Conservation (phyloP, 2,329 filamentous ascomycete species). For the Pseudonectria buxi region DNA sequence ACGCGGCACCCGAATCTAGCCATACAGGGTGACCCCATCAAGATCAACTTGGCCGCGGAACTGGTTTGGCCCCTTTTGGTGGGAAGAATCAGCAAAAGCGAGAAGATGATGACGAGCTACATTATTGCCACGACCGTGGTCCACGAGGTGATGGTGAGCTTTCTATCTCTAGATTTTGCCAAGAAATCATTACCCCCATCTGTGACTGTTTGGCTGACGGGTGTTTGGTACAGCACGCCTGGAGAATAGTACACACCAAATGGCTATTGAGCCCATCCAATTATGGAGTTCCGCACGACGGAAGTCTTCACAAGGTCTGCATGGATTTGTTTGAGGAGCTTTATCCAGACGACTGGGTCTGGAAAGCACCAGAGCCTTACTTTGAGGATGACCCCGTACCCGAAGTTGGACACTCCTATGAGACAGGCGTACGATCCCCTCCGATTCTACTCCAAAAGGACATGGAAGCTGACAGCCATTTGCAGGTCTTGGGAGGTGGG, state of each 20-base stretch:
- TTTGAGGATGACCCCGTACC: constrained; percentile 16
- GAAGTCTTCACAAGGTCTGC: constrained; percentile 7
- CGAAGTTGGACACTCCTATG: constrained; percentile 21
- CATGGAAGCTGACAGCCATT: not conserved
- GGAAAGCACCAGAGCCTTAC: constrained; percentile 9
- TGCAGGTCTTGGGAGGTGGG: constrained; percentile 16
- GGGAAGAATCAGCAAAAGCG: constrained; percentile 15
- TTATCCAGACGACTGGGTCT: not conserved
- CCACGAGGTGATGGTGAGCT: constrained; percentile 24
- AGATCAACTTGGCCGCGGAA: constrained; percentile 11
- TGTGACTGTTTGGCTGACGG: constrained; percentile 2
- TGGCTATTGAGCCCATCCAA: constrained; percentile 12
- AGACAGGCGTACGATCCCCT: constrained; percentile 10
- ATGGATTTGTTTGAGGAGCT: constrained; percentile 4
- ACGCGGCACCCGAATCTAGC: not conserved
- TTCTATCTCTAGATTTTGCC: not conserved
- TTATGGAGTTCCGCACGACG: constrained; percentile 7
- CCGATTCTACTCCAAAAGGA: constrained; percentile 3
- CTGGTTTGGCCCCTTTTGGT: constrained; percentile 20
- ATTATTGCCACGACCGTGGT: constrained; percentile 15
- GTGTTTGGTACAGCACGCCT: constrained; percentile 13
- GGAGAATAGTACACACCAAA: constrained; percentile 1
- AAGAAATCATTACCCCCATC: not conserved
- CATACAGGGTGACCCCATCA: not conserved
- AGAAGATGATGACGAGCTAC: constrained; percentile 19